These are phyloP conservation scores for Kalmanozyma brasiliensis DNA, from an alignment of 1,284 basidiomycete species.

Conservation along the genomic window DNA sequence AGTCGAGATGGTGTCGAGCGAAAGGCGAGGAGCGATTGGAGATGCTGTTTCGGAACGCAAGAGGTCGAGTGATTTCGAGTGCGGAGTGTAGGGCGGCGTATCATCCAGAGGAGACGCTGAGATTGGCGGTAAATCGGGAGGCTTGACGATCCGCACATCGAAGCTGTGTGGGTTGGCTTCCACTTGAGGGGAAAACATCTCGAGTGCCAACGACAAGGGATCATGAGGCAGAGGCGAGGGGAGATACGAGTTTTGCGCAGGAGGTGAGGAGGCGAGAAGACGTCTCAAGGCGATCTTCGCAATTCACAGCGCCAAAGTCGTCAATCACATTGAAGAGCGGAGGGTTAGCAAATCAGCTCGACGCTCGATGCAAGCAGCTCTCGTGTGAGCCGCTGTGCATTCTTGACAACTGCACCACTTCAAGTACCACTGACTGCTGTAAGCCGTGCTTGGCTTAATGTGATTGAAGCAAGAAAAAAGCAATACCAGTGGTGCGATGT, in stretches of 20 bases:
- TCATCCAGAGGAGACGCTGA: constrained; percentile 3
- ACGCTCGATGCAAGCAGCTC: constrained; percentile 3
- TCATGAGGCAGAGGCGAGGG: neutral
- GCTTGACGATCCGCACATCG: constrained; percentile 11
- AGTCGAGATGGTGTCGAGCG: constrained; percentile 24
- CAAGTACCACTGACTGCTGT: neutral
- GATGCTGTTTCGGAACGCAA: constrained; percentile 16
- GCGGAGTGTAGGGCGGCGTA: constrained; percentile 18
- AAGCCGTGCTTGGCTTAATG: too few species aligned
- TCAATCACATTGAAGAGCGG: too few species aligned
- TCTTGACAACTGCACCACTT: neutral
- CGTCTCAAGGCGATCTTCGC: too few species aligned
- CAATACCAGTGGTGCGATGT: neutral
- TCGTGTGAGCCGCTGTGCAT: neutral
- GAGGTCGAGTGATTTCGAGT: constrained; percentile 33
- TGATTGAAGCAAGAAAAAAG: constrained; percentile 13
- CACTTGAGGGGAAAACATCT: constrained; percentile 1
- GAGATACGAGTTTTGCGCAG: neutral
- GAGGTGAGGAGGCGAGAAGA: too few species aligned
- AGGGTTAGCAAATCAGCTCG: too few species aligned
- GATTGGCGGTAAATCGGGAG: neutral
- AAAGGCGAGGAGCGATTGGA: constrained; percentile 10
- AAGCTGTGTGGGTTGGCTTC: constrained; percentile 8
- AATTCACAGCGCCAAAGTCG: too few species aligned
- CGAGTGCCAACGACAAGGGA: neutral